phyloP scores from a whole-genome alignment of 768 basidiomycete species.

The Mycena pura region DNA sequence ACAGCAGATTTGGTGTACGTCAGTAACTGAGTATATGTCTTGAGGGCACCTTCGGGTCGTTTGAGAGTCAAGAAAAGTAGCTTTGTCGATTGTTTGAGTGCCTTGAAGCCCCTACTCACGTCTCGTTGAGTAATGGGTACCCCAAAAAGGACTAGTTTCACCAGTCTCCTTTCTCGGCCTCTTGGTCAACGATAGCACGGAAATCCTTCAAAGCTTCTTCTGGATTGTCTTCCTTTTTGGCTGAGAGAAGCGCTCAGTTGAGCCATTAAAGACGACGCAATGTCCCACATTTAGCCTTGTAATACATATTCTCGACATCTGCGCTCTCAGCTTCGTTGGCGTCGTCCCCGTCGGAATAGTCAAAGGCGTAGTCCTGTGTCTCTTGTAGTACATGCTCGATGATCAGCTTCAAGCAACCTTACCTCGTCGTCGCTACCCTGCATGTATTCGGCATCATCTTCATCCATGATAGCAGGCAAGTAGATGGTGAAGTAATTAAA shows the following conservation, averaged over 20 bases:
- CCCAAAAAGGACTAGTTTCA: constrained; percentile 41
- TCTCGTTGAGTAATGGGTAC: constrained; percentile 1
- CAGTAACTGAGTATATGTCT: constrained; percentile 85
- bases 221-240: constrained; percentile 92
- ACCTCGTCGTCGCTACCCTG: constrained; percentile 89
- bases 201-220: constrained; percentile 93
- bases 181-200: constrained; percentile 84
- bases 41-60: constrained; percentile 83
- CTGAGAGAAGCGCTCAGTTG: constrained; percentile 47
- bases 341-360: constrained; percentile 92
- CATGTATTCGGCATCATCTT: constrained; percentile 95
- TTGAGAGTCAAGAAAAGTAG: constrained; percentile 82
- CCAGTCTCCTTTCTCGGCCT: constrained; percentile 96
- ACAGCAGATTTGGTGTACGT: constrained; percentile 96
- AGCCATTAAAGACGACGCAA: neutral
- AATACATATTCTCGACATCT: constrained; percentile 98
- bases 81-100: constrained; percentile 97
- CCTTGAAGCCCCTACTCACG: constrained; percentile 95
- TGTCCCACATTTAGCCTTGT: constrained; percentile 89
- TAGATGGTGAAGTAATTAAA: neutral
- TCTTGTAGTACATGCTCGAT: constrained; percentile 18
- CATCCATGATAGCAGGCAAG: constrained; percentile 67
- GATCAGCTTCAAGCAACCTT: neutral
- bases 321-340: constrained; percentile 80
- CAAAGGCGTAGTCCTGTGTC: constrained; percentile 89